Percentiles rank a stretch among this genome's conserved stretches.
phyloP scores from a whole-genome alignment of 371 early-diverging fungal species.

The Mucor lusitanicus region DNA sequence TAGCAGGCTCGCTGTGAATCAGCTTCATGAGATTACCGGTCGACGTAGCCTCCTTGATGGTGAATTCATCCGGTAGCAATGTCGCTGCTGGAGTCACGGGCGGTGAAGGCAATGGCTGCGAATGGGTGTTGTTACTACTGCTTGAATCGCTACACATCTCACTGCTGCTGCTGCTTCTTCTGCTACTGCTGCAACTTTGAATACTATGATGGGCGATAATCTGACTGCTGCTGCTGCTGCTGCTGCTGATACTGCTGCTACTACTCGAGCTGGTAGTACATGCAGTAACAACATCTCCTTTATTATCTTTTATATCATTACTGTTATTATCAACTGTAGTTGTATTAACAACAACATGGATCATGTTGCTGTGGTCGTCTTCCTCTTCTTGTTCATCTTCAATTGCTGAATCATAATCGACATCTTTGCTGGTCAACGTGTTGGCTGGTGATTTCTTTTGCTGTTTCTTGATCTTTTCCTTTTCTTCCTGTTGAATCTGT shows the following conservation, averaged over 20 bases:
- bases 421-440: background rate
- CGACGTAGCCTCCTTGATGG: background rate
- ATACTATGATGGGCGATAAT: background rate
- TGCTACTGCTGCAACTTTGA: background rate
- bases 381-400: constrained; percentile 10
- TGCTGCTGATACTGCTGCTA: background rate
- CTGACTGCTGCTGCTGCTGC: background rate
- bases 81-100: constrained; percentile 8
- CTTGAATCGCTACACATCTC: background rate
- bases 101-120: constrained; percentile 7
- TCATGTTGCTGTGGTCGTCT: background rate
- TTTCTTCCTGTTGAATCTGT: constrained; percentile 3
- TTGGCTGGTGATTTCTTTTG: background rate
- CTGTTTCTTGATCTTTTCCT: background rate
- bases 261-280: background rate
- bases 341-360: background rate
- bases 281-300: background rate
- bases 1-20: constrained; percentile 5
- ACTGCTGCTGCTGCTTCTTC: background rate
- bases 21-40: background rate
- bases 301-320: constrained; percentile 3
- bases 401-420: background rate
- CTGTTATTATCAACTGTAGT: constrained; percentile 1
- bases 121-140: background rate
- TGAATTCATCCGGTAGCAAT: background rate